Evolutionary conservation across 371 early-diverging fungal genomes (phyloP), one percentile per base, ranked within the genome.

Genomic region (Parasitella parasitica): DNA sequence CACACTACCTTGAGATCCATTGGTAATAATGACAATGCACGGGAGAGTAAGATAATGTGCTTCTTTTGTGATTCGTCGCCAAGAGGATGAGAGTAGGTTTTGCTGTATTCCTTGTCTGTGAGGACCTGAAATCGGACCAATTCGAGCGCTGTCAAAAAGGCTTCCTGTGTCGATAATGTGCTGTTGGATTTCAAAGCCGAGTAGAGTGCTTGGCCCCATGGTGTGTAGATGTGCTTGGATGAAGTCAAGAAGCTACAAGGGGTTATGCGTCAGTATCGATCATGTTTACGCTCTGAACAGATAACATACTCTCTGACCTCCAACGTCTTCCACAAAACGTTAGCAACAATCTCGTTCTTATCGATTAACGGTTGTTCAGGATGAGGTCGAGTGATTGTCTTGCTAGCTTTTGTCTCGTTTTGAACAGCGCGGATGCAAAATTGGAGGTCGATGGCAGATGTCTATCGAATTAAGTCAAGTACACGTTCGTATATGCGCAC

Each of bases 61-160:
- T 64, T 62, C 58, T 59, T 59, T 49, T 64, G 56, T 20, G 35
- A n/a, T 54, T 49, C 73, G 70, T 79, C 58, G 46, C 77, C 75
- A 34, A 77, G 69, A 18, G 71, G 72, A 15, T 70, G 63, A 18
- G 78, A 63, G 53, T 87, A 87, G 7, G 73, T 72, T 54, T 75
- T 79, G 54, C 81, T 80, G 57, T 81, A 87, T 8, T 78, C 72
- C 20, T 76, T 78, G 30, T 77, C 69, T 15, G 80, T 82, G 51
- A 90, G 61, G 9, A 84, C 71, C 27, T 81, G 81, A 48, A 83
- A 78, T 27, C 86, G 79, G 54, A 89, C 75, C 37, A 89, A 56
- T 58, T 89, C 90, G 49, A 87, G 62, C 7, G 87, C 88, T 26
- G 80, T 70, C 54, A 88, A 71, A 15, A 86, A 65, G 13, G 82